Evolutionary conservation across 2,329 filamentous ascomycete genomes (phyloP).

Genomic region (Aspergillus brunneoviolaceus): DNA sequence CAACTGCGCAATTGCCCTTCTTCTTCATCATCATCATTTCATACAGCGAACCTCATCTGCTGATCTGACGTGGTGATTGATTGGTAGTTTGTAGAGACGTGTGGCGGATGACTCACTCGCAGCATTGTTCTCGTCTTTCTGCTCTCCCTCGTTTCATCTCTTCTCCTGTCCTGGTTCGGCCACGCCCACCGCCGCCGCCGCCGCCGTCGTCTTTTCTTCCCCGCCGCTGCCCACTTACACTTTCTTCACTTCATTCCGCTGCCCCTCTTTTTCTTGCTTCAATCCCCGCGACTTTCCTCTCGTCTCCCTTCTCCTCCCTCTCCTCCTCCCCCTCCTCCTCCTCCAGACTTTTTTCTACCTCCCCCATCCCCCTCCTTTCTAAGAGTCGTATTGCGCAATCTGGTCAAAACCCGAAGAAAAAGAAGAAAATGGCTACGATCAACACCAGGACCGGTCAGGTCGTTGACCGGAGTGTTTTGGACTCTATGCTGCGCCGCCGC

Average conservation of each 20-base stretch:
- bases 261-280: slow-evolving; percentile 32
- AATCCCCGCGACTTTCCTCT: slow-evolving; percentile 34
- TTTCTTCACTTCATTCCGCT: slow-evolving; percentile 7
- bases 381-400: slow-evolving; percentile 13
- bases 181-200: neutral
- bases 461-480: slow-evolving; percentile 78
- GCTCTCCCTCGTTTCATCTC: neutral
- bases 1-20: too few relatives aligned
- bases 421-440: slow-evolving; percentile 55
- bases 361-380: slow-evolving; percentile 33
- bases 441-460: slow-evolving; percentile 87
- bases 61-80: too few relatives aligned
- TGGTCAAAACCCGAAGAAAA: slow-evolving; percentile 29
- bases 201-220: neutral
- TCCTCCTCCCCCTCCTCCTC: slow-evolving; percentile 29
- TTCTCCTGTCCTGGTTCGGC: neutral
- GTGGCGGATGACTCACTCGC: slow-evolving; percentile 4
- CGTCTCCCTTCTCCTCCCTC: slow-evolving; percentile 37
- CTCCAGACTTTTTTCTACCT: slow-evolving; percentile 39
- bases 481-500: slow-evolving; percentile 81
- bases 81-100: neutral
- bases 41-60: too few relatives aligned
- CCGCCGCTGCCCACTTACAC: slow-evolving; percentile 4
- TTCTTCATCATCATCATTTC: too few relatives aligned
- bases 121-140: neutral